phyloP scores from a whole-genome alignment of 2,329 filamentous ascomycete species.

The Paecilomyces sp. region DNA sequence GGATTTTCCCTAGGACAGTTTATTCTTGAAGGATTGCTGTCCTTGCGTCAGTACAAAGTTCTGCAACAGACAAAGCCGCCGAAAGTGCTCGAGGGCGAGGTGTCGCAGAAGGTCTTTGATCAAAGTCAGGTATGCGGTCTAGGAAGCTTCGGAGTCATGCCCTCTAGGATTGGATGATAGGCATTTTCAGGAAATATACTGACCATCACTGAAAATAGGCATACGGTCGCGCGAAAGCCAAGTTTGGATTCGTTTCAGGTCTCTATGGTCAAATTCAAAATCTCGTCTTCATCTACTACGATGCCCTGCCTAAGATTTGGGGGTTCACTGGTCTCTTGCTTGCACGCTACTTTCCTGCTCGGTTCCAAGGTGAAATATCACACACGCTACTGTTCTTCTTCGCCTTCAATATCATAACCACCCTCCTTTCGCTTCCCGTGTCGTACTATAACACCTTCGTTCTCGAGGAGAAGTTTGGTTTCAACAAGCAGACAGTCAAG shows the following conservation, averaged over 20 bases:
- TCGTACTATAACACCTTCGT: slow-evolving; percentile 93
- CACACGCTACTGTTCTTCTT: slow-evolving; percentile 92
- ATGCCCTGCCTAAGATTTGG: slow-evolving; percentile 90
- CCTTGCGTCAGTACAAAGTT: slow-evolving; percentile 81
- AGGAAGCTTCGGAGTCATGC: not conserved
- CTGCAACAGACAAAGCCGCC: slow-evolving; percentile 73
- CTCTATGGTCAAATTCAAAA: slow-evolving; percentile 85
- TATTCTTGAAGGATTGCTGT: slow-evolving; percentile 81
- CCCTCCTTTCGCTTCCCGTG: slow-evolving; percentile 69
- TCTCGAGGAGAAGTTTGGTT: slow-evolving; percentile 92
- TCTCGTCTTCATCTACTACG: slow-evolving; percentile 79
- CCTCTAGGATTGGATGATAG: not conserved
- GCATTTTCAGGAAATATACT: not conserved
- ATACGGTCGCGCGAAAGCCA: slow-evolving; percentile 92
- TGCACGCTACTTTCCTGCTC: slow-evolving; percentile 63
- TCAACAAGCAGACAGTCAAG: slow-evolving; percentile 94
- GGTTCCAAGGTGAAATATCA: slow-evolving; percentile 85
- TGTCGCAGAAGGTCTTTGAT: slow-evolving; percentile 84
- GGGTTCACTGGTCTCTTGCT: slow-evolving; percentile 68
- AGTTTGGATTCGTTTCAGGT: slow-evolving; percentile 74
- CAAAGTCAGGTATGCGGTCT: slow-evolving; percentile 64
- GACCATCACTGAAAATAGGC: slow-evolving; percentile 41
- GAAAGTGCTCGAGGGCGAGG: slow-evolving; percentile 79
- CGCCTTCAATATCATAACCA: slow-evolving; percentile 73
- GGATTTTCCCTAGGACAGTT: slow-evolving; percentile 92